phyloP scores from a whole-genome alignment of 352 stramenopile genomes.

The Phytophthora boehmeriae region DNA sequence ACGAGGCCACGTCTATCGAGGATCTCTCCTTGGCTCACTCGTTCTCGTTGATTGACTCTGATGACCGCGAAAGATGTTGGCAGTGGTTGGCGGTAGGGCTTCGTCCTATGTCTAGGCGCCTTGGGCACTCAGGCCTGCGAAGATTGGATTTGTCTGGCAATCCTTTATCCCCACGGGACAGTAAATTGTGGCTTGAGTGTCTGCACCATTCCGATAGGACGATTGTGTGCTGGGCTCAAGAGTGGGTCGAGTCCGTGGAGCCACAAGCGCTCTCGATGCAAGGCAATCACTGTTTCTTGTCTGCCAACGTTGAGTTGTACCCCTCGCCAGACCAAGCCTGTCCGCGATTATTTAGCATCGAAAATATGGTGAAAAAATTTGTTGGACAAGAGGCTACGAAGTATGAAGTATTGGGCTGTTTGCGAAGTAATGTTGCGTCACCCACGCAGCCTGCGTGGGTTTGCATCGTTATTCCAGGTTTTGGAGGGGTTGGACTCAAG shows the following conservation, averaged over 20 bases:
- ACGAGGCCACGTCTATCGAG: conserved; percentile 19
- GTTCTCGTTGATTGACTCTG: conserved; percentile 33
- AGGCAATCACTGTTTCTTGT: conserved; percentile 23
- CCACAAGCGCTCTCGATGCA: conserved; percentile 4
- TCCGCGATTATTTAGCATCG: conserved; percentile 28
- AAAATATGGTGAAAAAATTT: conserved; percentile 24
- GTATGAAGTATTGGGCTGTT: conserved; percentile 32
- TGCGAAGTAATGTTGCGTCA: conserved; percentile 12
- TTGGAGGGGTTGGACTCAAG: conserved; percentile 30
- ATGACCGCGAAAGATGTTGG: conserved; percentile 33
- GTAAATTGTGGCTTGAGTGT: conserved; percentile 29
- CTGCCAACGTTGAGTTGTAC: conserved; percentile 27
- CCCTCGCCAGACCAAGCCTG: conserved; percentile 20
- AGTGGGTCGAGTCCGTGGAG: neutral
- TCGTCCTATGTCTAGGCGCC: conserved; percentile 6
- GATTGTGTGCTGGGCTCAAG: conserved; percentile 18
- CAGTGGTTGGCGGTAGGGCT: conserved; percentile 40
- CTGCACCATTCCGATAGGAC: conserved; percentile 24
- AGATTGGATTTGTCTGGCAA: conserved; percentile 37
- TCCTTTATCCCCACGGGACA: conserved; percentile 36
- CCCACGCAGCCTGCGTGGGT: conserved; percentile 29
- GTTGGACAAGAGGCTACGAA: conserved; percentile 11
- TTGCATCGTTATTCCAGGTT: conserved; percentile 34
- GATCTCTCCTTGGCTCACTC: conserved; percentile 34
- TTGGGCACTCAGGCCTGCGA: conserved; percentile 15